phyloP scores from a whole-genome alignment of 257 asterid species.

The Solanum megistacrolobum region DNA sequence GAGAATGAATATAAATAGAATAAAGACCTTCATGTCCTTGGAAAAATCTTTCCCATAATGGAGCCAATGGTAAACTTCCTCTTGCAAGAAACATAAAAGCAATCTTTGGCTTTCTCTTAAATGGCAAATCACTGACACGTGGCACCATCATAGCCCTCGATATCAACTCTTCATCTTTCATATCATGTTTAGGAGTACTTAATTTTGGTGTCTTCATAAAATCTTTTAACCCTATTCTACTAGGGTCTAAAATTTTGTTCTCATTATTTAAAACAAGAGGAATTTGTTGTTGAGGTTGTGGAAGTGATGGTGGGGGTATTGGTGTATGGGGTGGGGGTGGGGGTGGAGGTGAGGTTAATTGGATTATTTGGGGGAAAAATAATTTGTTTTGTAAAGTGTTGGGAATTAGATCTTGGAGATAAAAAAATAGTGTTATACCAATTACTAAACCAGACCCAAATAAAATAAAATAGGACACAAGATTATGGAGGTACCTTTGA shows the following conservation, averaged over 20 bases:
- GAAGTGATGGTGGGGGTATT: neutral
- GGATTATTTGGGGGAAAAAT: neutral
- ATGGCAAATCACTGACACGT: constrained; percentile 16
- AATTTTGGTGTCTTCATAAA: constrained; percentile 10
- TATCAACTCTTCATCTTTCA: constrained; percentile 56
- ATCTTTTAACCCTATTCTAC: constrained; percentile 15
- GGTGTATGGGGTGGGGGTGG: neutral
- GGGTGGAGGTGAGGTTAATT: neutral
- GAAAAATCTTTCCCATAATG: constrained; percentile 71
- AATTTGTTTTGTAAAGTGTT: constrained; percentile 1
- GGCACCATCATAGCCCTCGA: constrained; percentile 81
- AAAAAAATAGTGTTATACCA: constrained; percentile 42
- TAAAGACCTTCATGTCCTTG: constrained; percentile 39
- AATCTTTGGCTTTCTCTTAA: constrained; percentile 36
- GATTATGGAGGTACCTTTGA: constrained; percentile 26
- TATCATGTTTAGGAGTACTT: constrained; percentile 25
- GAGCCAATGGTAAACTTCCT: constrained; percentile 54
- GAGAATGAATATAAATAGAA: constrained; percentile 55
- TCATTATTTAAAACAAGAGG: neutral
- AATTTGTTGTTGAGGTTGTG: neutral
- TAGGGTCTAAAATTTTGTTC: neutral
- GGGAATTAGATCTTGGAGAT: constrained; percentile 21
- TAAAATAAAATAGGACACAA: constrained; percentile 35
- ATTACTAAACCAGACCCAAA: constrained; percentile 59
- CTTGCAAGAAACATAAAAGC: constrained; percentile 74